These are phyloP conservation scores for Telfairia occidentalis DNA, from an alignment of 331 rosid genomes.

Conservation along the genomic window DNA sequence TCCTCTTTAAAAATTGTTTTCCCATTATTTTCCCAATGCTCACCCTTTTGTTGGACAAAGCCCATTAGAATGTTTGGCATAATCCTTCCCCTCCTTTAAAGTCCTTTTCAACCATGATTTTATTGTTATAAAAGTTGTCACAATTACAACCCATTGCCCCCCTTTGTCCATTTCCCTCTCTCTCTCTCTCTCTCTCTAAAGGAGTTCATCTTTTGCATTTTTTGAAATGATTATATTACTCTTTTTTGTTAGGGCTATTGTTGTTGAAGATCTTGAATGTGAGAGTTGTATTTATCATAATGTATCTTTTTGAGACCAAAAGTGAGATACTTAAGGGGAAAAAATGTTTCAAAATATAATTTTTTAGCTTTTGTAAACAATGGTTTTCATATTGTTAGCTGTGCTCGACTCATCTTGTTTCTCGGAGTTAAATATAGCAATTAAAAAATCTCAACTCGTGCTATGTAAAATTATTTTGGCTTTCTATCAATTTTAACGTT, in stretches of 20 bases:
- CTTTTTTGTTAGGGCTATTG: not conserved
- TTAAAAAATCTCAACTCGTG: too few relatives aligned
- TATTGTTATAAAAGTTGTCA: slow-evolving; percentile 34
- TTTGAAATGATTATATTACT: not conserved
- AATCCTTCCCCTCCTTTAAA: slow-evolving; percentile 9
- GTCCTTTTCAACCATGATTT: slow-evolving; percentile 42
- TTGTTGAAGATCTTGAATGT: not conserved
- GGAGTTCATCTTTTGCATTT: not conserved
- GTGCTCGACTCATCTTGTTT: not conserved
- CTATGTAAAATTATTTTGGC: too few relatives aligned
- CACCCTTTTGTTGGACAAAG: slow-evolving; percentile 22
- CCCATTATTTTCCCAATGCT: slow-evolving; percentile 5
- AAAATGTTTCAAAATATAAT: not conserved
- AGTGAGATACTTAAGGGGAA: not conserved
- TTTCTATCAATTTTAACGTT: too few relatives aligned
- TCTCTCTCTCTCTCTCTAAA: not conserved
- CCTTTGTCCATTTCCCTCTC: not conserved
- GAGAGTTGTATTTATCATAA: not conserved
- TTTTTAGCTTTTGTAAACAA: not conserved
- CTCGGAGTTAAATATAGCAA: not conserved
- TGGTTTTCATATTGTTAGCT: not conserved
- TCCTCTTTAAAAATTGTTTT: slow-evolving; percentile 18
- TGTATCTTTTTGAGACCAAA: not conserved
- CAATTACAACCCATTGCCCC: slow-evolving; percentile 19
- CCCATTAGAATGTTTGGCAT: slow-evolving; percentile 11